Base-by-base conservation (phyloP, 257 asterid species). In the Anisodus acutangulus region DNA sequence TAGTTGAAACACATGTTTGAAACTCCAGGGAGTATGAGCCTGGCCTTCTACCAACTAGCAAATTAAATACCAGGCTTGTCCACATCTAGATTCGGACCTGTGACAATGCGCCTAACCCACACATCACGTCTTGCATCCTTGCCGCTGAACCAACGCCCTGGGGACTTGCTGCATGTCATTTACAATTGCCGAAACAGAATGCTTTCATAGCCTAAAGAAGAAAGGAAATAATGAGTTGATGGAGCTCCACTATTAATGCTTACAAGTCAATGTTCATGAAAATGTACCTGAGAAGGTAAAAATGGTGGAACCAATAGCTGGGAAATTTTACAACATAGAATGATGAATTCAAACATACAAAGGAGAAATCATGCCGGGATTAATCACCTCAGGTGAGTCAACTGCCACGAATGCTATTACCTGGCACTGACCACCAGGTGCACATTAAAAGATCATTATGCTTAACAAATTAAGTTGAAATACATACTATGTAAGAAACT, bases 351-450 rank as follows among this genome's bases (percentile, higher is more conserved):
- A 51, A 82, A 55, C 85, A 70, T 55, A 82, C 90, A 88, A 72
- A 62, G 78, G 80, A 59, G 84, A 85, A 67, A 84, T 84, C 82
- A 74, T 82, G 87, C 81, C 86, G 76, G 85, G 26, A 87, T 78
- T 43, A 88, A 89, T 88, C 97, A 93, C 97, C 98, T 93, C 97
- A 80, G 98, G 94, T 78, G 88, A 90, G 93, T 86, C 94, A 82
- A 87, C 49, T 70, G 87, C 97, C 93, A 86, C 90, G 85, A 87
- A 68, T 82, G 83, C 84, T 72, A 88, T 72, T 85, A 78, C 90
- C 62, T 41, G 89, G 91, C 89, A 82, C 87, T 74, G 92, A 91
- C 97, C 84, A 90, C 98, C 97, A 94, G 98, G 97, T 82, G 97
- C 95, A 88, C 86, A 86, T 63, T 76, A 59, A 59, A 59, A 59